Evolutionary conservation across 345 rosid species (phyloP).

Genomic region (Heritiera fomes): DNA sequence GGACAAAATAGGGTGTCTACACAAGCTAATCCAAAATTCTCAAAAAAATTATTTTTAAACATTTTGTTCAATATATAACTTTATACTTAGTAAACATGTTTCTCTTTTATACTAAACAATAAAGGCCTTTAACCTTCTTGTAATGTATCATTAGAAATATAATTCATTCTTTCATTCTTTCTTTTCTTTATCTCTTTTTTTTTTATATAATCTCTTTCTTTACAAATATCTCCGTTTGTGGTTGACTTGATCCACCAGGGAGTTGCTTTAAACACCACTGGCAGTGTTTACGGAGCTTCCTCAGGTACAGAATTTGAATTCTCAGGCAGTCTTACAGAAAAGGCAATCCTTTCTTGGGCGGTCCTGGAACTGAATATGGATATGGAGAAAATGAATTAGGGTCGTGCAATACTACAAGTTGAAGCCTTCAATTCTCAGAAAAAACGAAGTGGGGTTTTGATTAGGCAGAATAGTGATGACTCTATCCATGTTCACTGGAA

Average conservation of each 20-base stretch:
- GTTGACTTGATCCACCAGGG: slow-evolving; percentile 57
- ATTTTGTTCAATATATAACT: no score
- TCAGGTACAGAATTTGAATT: slow-evolving; percentile 43
- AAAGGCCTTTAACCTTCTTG: no score
- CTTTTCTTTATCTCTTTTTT: no score
- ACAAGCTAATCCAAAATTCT: no score
- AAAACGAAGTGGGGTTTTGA: slow-evolving; percentile 61
- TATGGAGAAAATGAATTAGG: slow-evolving; percentile 38
- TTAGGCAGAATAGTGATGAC: slow-evolving; percentile 39
- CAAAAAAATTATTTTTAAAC: no score
- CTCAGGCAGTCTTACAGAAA: slow-evolving; percentile 74
- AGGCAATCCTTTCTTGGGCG: slow-evolving; percentile 77
- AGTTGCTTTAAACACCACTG: slow-evolving; percentile 64
- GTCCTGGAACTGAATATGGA: slow-evolving; percentile 41
- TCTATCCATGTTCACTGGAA: slow-evolving; percentile 65
- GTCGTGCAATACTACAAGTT: slow-evolving; percentile 44
- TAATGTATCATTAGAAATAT: no score
- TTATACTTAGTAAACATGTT: no score
- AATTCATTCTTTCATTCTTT: no score
- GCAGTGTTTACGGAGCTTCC: slow-evolving; percentile 38
- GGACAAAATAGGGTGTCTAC: no score
- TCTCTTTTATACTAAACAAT: no score
- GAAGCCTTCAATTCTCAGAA: slow-evolving; percentile 75
- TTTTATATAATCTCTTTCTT: no score
- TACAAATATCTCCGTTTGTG: slow-evolving; percentile 38